phyloP scores from a whole-genome alignment of 1,284 basidiomycete species.

The Ceratobasidium sp. region DNA sequence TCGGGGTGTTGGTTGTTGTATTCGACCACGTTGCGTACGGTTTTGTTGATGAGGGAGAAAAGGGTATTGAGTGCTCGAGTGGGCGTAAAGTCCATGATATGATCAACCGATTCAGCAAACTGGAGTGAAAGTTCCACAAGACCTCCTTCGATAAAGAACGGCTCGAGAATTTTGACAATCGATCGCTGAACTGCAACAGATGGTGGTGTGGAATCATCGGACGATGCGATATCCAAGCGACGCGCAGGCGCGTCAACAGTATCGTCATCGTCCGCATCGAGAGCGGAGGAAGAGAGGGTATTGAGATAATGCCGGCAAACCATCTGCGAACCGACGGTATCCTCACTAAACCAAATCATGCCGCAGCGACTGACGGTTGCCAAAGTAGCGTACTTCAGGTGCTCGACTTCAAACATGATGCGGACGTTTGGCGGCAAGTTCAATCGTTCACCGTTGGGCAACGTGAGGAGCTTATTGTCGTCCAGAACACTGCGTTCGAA shows the following conservation, averaged over 20 bases:
- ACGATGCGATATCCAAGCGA: conserved; percentile 60
- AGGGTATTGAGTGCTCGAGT: conserved; percentile 94
- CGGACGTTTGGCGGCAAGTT: conserved; percentile 97
- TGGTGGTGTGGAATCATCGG: conserved; percentile 61
- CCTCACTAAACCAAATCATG: conserved; percentile 99
- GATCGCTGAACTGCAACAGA: conserved; percentile 82
- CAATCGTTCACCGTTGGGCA: conserved; percentile 98
- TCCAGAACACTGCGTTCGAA: conserved; percentile 87
- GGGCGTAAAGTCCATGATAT: conserved; percentile 98
- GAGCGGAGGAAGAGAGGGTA: conserved; percentile 75
- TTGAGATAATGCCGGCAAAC: conserved; percentile 89
- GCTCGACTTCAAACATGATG: conserved; percentile 99
- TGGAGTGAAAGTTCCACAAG: conserved; percentile 81
- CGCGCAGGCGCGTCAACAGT: conserved; percentile 62
- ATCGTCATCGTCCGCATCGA: conserved; percentile 94
- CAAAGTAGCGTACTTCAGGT: conserved; percentile 94
- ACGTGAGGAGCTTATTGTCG: conserved; percentile 96
- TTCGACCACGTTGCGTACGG: conserved; percentile 90
- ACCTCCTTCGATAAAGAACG: conserved; percentile 83
- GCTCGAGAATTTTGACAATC: conserved; percentile 78
- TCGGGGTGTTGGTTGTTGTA: conserved; percentile 96
- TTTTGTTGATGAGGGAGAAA: conserved; percentile 97
- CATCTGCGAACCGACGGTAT: conserved; percentile 91
- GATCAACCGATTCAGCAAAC: conserved; percentile 83
- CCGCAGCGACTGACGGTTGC: conserved; percentile 99